Evolutionary conservation across 2,329 filamentous ascomycete genomes (phyloP).

Genomic region (Venturiaceae sp.): DNA sequence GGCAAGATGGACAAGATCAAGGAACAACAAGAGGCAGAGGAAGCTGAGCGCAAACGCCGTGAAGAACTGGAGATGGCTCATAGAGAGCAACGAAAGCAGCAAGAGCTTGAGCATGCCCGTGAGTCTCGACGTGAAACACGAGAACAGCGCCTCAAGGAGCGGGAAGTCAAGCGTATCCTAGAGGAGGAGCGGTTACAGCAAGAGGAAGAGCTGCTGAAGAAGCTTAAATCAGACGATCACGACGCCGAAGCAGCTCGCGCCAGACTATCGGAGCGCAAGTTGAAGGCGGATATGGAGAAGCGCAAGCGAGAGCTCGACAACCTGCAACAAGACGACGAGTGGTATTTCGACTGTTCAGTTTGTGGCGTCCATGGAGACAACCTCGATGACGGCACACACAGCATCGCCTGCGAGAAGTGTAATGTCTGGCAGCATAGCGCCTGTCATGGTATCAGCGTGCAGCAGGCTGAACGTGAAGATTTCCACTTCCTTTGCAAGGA

Average conservation of each 20-base stretch:
- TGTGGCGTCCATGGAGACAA: slow-evolving; percentile 88
- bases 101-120: slow-evolving; percentile 64
- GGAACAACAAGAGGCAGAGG: slow-evolving; percentile 59
- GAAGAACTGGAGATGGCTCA: slow-evolving; percentile 54
- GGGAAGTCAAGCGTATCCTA: slow-evolving; percentile 70
- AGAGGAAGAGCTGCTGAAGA: slow-evolving; percentile 54
- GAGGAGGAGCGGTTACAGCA: slow-evolving; percentile 77
- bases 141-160: slow-evolving; percentile 76
- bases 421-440: slow-evolving; percentile 96
- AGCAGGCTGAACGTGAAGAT: slow-evolving; percentile 71
- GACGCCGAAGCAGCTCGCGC: slow-evolving; percentile 32
- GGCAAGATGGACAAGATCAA: slow-evolving; percentile 70
- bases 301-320: slow-evolving; percentile 67
- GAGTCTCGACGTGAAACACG: slow-evolving; percentile 73
- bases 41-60: slow-evolving; percentile 58
- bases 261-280: slow-evolving; percentile 66
- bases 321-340: slow-evolving; percentile 67
- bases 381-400: slow-evolving; percentile 82
- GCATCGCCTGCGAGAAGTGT: slow-evolving; percentile 86
- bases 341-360: slow-evolving; percentile 85
- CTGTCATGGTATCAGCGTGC: slow-evolving; percentile 71
- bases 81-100: slow-evolving; percentile 48
- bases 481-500: slow-evolving; percentile 79
- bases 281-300: slow-evolving; percentile 74
- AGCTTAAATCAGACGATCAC: slow-evolving; percentile 18